These are phyloP conservation scores for Anthostomella pinea DNA, from an alignment of 2,329 filamentous ascomycete genomes.

Conservation along the genomic window DNA sequence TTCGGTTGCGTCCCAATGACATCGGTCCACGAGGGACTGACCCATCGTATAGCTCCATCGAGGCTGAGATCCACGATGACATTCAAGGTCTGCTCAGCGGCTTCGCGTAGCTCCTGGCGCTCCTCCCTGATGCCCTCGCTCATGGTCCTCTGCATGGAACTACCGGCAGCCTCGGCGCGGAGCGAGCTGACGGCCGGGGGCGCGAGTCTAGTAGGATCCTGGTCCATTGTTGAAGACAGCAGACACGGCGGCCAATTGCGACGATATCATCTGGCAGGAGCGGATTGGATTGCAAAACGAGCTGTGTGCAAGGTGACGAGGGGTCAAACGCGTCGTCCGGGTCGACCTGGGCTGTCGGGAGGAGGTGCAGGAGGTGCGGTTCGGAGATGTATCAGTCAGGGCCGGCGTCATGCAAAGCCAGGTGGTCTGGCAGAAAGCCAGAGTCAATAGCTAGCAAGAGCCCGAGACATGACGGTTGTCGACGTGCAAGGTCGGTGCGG, in stretches of 20 bases:
- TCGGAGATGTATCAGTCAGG: slow-evolving; percentile 20
- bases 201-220: slow-evolving; percentile 43
- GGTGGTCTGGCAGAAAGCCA: slow-evolving; percentile 37
- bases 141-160: slow-evolving; percentile 62
- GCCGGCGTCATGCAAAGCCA: slow-evolving; percentile 29
- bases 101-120: slow-evolving; percentile 88
- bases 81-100: slow-evolving; percentile 93
- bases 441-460: slow-evolving; percentile 36
- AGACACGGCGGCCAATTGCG: slow-evolving; percentile 28
- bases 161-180: slow-evolving; percentile 44
- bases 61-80: slow-evolving; percentile 93
- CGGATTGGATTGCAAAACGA: slow-evolving; percentile 11
- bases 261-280: slow-evolving; percentile 34
- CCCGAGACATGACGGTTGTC: slow-evolving; percentile 37
- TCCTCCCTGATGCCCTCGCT: slow-evolving; percentile 92
- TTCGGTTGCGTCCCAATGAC: slow-evolving; percentile 79
- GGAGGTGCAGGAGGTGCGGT: slow-evolving; percentile 20
- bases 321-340: slow-evolving; percentile 28
- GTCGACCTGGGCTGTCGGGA: slow-evolving; percentile 1
- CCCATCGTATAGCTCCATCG: slow-evolving; percentile 89
- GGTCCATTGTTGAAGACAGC: slow-evolving; percentile 43
- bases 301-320: slow-evolving; percentile 10
- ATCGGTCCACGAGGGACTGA: slow-evolving; percentile 93
- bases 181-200: slow-evolving; percentile 54
- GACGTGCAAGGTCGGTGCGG: slow-evolving; percentile 16